Percentiles rank a stretch among this genome's conserved stretches.
Conservation (phyloP, 2,329 filamentous ascomycete species). For the Pleoardoris graminearum region DNA sequence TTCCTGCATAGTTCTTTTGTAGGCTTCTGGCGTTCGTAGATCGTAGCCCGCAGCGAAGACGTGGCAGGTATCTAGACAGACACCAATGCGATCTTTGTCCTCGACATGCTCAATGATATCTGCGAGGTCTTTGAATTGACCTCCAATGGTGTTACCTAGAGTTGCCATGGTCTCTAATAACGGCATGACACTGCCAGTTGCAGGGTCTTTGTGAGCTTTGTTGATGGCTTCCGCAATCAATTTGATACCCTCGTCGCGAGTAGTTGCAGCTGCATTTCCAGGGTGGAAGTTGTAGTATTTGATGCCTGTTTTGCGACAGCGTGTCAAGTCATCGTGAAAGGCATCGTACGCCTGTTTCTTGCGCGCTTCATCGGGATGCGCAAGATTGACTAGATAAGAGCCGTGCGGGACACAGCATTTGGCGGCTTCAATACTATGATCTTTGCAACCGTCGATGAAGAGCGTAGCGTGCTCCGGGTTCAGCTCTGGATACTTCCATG, state of each 20-base stretch:
- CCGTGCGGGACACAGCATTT: constrained; percentile 88
- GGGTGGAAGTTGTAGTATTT: constrained; percentile 98
- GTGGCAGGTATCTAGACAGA: constrained; percentile 97
- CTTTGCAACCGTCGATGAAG: constrained; percentile 70
- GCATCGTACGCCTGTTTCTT: constrained; percentile 81
- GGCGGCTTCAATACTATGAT: constrained; percentile 71
- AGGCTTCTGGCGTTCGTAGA: constrained; percentile 73
- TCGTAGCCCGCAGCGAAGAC: constrained; percentile 95
- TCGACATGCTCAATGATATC: constrained; percentile 81
- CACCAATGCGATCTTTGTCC: constrained; percentile 81
- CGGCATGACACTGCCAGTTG: constrained; percentile 73
- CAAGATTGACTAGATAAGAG: constrained; percentile 94
- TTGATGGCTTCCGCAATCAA: constrained; percentile 85
- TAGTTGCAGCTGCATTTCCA: constrained; percentile 72
- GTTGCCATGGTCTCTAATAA: constrained; percentile 96
- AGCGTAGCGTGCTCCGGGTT: constrained; percentile 66
- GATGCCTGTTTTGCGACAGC: constrained; percentile 86
- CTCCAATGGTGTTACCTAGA: constrained; percentile 79
- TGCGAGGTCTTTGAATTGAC: constrained; percentile 80
- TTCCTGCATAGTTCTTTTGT: constrained; percentile 70
- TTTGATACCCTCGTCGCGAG: constrained; percentile 69
- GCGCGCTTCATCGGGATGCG: constrained; percentile 77
- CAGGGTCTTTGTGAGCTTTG: constrained; percentile 69
- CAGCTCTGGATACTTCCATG: constrained; percentile 85
- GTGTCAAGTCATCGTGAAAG: constrained; percentile 84